Evolutionary conservation across 2,329 filamentous ascomycete genomes (phyloP).

Genomic region (Penicillium corylophilum): DNA sequence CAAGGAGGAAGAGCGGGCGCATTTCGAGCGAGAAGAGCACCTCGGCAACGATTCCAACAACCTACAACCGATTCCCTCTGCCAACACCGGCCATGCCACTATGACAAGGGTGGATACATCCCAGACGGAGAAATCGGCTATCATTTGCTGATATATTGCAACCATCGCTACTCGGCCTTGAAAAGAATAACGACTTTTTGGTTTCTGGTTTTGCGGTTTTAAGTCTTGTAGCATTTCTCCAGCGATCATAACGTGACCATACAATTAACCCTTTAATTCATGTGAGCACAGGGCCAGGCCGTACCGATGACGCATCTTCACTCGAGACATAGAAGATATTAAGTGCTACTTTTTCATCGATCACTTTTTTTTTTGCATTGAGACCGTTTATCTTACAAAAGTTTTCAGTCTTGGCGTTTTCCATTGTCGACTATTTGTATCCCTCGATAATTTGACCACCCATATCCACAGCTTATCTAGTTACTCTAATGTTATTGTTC

Average conservation of each 20-base stretch:
- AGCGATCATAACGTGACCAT: constrained; percentile 1
- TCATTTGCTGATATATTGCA: constrained; percentile 12
- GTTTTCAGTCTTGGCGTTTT: not conserved
- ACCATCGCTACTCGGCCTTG: not conserved
- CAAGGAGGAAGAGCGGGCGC: constrained; percentile 32
- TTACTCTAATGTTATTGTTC: not conserved
- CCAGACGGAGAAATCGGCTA: constrained; percentile 21
- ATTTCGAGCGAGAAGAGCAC: constrained; percentile 19
- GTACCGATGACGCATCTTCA: not conserved
- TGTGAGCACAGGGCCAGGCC: not conserved
- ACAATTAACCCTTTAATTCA: constrained; percentile 6
- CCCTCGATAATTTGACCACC: not conserved
- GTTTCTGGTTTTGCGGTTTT: not conserved
- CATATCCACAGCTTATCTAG: not conserved
- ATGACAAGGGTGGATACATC: constrained; percentile 21
- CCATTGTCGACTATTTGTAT: not conserved
- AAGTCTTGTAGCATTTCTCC: constrained; percentile 5
- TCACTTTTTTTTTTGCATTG: not conserved
- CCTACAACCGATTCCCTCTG: constrained; percentile 12
- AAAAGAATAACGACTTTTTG: not conserved
- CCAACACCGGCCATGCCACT: constrained; percentile 9
- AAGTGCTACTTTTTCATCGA: not conserved
- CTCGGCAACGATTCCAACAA: constrained; percentile 2
- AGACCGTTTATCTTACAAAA: not conserved
- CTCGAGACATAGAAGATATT: not conserved